Evolutionary conservation across 129 eudicot species (phyloP), one percentile per base, ranked within the genome.

Genomic region (Tanacetum coccineum): DNA sequence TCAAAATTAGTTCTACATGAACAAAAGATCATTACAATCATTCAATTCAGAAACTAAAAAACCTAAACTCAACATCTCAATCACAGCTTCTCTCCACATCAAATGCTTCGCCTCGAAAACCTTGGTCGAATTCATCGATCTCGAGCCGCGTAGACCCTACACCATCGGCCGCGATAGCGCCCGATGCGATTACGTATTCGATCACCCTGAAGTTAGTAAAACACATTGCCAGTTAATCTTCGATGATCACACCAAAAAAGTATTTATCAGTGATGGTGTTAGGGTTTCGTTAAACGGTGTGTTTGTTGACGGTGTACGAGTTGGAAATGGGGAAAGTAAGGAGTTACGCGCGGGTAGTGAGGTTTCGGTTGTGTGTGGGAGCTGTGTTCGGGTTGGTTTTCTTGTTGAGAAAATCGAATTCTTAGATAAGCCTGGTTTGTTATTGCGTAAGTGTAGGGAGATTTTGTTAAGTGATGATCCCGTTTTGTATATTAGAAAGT

Each of bases 271-370:
- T 14, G 95, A 91, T 81, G 89, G 95, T 25, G 68, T 70, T 64
- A 73, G 81, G 85, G 89, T 74, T 77, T 87, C 97, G 13, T 53
- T 80, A 58, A 91, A 91, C 62, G 97, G 97, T n/a, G 83, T 84
- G 58, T 91, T 63, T 76, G 90, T 91, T 51, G 85, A 91, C 59
- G 95, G 97, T 70, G 81, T 74, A 75, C 83, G 81, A 25, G 70
- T 91, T 60, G 70, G 70, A 18, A 51, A 71, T 48, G 88, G 84
- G 14, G 87, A 74, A 14, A 78, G 68, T 64, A 78, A 66, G 26
- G 95, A 83, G 57, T 46, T 87, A 44, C 1, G 49, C 36, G 90
- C 69, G 0, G 95, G 95, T 3, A 84, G 83, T 77, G 97, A 74
- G 84, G 83, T 91, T 74, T 53, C 72, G 15, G 51, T 91, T 64